phyloP scores from a whole-genome alignment of 2,329 filamentous ascomycete genomes.

The Pleurostoma richardsiae region DNA sequence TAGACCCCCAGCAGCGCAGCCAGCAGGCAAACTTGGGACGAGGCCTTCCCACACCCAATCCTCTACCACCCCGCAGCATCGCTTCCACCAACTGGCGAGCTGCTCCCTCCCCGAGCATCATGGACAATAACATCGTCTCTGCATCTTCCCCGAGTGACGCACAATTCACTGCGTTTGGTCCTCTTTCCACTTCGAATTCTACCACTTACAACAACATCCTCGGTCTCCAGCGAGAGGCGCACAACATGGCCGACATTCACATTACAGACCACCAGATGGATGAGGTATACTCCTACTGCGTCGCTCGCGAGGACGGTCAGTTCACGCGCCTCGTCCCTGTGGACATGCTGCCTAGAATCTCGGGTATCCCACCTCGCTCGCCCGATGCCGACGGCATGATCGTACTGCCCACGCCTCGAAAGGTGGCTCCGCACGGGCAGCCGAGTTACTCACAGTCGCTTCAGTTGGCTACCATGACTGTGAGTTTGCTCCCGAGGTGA shows the following conservation, averaged over 20 bases:
- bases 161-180: background rate
- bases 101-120: background rate
- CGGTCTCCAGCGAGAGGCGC: background rate
- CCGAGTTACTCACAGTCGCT: conserved; percentile 27
- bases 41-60: background rate
- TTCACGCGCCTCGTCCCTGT: conserved; percentile 51
- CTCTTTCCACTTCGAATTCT: background rate
- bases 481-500: conserved; percentile 19
- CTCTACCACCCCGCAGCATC: background rate
- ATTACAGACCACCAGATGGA: conserved; percentile 14
- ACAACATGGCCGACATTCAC: background rate
- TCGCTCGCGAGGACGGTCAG: conserved; percentile 46
- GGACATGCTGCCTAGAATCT: conserved; percentile 42
- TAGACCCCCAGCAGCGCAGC: no score
- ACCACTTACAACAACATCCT: no score
- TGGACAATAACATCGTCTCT: background rate
- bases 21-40: background rate
- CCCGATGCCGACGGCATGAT: conserved; percentile 35
- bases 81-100: background rate
- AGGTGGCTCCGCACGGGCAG: conserved; percentile 28
- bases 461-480: conserved; percentile 25
- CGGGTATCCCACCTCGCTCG: conserved; percentile 37
- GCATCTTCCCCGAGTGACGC: background rate
- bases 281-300: conserved; percentile 41
- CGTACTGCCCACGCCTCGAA: conserved; percentile 36